Evolutionary conservation across 1,284 basidiomycete species (phyloP).

Genomic region (Apiotrichum porosum): DNA sequence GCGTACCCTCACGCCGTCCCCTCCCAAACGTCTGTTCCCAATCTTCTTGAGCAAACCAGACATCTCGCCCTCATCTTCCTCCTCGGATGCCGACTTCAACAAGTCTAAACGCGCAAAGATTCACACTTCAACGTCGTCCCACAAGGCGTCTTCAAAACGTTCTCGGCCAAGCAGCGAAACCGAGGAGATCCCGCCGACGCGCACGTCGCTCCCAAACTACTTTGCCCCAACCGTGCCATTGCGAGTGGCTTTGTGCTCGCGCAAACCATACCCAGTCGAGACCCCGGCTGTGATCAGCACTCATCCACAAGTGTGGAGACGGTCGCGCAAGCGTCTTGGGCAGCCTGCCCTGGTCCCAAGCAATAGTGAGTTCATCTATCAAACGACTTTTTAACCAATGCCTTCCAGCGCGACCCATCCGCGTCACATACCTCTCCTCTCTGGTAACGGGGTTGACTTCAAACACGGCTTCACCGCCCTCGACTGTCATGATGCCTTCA

Average conservation of each 20-base stretch:
- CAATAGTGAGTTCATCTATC: neutral
- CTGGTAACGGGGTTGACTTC: conserved; percentile 18
- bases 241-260: neutral
- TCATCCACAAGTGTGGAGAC: neutral
- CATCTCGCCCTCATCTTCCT: neutral
- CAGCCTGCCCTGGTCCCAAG: neutral
- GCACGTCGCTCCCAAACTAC: neutral
- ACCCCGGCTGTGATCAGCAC: neutral
- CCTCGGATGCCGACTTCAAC: no score
- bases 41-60: conserved; percentile 4
- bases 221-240: neutral
- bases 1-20: neutral
- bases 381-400: no score
- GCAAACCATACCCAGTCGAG: neutral
- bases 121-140: no score
- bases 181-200: no score
- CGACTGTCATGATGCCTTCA: conserved; percentile 32
- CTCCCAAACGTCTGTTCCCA: conserved; percentile 3
- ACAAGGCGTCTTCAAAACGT: no score
- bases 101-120: no score
- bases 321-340: conserved; percentile 1
- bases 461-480: conserved; percentile 19
- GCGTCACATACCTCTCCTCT: conserved; percentile 19
- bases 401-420: no score
- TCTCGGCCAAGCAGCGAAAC: no score